These are phyloP conservation scores for Phtheirospermum japonicum DNA, from an alignment of 257 asterid species.

Conservation along the genomic window DNA sequence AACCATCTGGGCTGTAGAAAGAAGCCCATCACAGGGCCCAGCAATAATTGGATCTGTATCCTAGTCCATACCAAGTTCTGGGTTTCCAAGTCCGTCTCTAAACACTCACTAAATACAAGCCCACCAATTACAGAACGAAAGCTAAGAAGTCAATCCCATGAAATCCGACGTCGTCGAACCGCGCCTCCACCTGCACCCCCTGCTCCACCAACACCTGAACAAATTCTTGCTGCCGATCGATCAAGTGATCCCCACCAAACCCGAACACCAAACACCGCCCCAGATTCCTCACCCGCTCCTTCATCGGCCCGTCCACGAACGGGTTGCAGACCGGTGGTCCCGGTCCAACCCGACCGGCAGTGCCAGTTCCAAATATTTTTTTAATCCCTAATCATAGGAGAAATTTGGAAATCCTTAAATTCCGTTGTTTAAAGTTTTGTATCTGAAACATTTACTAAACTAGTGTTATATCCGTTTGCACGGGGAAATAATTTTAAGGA, in stretches of 20 bases:
- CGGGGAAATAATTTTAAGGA: too few relatives aligned
- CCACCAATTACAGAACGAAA: too few relatives aligned
- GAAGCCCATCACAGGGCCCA: too few relatives aligned
- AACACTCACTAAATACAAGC: too few relatives aligned
- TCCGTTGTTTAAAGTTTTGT: slow-evolving; percentile 17
- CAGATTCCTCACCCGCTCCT: slow-evolving; percentile 47
- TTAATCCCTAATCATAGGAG: slow-evolving; percentile 12
- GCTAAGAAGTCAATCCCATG: slow-evolving; percentile 85
- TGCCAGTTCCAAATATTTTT: slow-evolving; percentile 54
- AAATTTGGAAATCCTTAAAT: slow-evolving; percentile 17
- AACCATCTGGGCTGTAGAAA: too few relatives aligned
- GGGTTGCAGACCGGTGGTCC: slow-evolving; percentile 86
- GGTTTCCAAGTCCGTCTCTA: too few relatives aligned
- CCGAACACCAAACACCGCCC: slow-evolving; percentile 81
- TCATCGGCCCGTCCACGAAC: slow-evolving; percentile 41
- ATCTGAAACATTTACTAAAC: not conserved
- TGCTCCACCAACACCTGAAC: slow-evolving; percentile 71
- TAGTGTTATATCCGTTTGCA: too few relatives aligned
- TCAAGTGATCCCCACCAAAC: slow-evolving; percentile 79
- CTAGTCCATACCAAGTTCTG: too few relatives aligned
- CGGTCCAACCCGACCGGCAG: slow-evolving; percentile 73
- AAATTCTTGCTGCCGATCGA: slow-evolving; percentile 75
- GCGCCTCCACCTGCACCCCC: slow-evolving; percentile 81
- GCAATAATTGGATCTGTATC: too few relatives aligned
- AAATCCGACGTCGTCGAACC: slow-evolving; percentile 86